A percentile compares a stretch with the other conserved stretches of the same genome.
These are phyloP conservation scores for Myxozyma neglecta DNA, from an alignment of 805 yeast genomes.

Conservation along the genomic window DNA sequence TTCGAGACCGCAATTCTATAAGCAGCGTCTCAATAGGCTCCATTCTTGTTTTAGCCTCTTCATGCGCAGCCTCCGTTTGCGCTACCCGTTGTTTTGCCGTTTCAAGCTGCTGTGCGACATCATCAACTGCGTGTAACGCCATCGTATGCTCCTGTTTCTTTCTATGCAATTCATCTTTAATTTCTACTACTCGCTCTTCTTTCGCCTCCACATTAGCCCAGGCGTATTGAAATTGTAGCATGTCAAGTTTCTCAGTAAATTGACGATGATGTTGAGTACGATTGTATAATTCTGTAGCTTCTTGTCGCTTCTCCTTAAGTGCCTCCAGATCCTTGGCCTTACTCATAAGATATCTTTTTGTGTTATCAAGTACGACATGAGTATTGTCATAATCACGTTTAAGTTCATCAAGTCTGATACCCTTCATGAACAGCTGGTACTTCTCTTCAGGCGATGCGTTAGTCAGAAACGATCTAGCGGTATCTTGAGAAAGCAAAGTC, in stretches of 20 bases:
- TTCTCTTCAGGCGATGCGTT: constrained; percentile 70
- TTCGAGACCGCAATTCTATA: background rate
- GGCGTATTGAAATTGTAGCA: constrained; percentile 14
- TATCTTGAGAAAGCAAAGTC: constrained; percentile 90
- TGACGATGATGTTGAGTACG: constrained; percentile 23
- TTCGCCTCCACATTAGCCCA: constrained; percentile 27
- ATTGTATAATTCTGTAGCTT: constrained; percentile 33
- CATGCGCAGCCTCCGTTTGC: background rate
- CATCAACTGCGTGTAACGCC: constrained; percentile 3
- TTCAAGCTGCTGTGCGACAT: background rate
- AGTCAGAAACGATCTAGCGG: constrained; percentile 85
- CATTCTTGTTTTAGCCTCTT: background rate
- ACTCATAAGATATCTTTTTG: constrained; percentile 30
- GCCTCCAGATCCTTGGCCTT: constrained; percentile 42
- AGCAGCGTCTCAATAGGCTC: background rate
- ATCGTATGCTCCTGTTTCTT: background rate
- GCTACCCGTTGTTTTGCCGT: background rate
- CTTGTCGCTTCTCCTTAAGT: constrained; percentile 45
- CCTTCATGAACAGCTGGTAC: constrained; percentile 75
- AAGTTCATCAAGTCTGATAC: constrained; percentile 68
- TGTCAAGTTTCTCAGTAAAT: constrained; percentile 10
- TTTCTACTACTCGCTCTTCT: constrained; percentile 10
- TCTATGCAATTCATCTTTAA: background rate
- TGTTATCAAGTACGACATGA: constrained; percentile 45
- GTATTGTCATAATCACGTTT: constrained; percentile 45